These are phyloP conservation scores for Penicillium verrucosum DNA, from an alignment of 2,329 filamentous ascomycete genomes.

Conservation along the genomic window DNA sequence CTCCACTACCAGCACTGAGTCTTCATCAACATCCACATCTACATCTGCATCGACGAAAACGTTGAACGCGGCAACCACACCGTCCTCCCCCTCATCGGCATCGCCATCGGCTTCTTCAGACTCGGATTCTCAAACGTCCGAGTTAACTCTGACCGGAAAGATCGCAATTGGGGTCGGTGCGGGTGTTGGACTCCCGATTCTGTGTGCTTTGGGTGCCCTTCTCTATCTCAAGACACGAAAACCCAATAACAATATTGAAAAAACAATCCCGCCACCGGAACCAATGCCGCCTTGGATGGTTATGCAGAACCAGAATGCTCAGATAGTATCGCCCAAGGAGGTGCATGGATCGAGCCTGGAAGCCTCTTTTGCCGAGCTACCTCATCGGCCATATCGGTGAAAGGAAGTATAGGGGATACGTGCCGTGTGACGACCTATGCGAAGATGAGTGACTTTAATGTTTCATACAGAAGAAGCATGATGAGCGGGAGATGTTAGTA, in stretches of 20 bases:
- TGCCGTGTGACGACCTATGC: not conserved
- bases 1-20: not conserved
- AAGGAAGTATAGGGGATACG: not conserved
- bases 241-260: not conserved
- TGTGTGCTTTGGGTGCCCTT: not conserved
- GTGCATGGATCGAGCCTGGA: not conserved
- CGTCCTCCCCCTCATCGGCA: not conserved
- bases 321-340: not conserved
- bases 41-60: not conserved
- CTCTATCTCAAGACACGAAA: not conserved
- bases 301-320: not conserved
- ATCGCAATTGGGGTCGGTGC: not conserved
- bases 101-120: not conserved
- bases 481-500: not conserved
- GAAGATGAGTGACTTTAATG: not conserved
- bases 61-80: not conserved
- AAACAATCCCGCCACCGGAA: not conserved
- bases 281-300: not conserved
- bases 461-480: not conserved
- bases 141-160: not conserved
- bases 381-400: not conserved
- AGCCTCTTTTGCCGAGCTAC: not conserved
- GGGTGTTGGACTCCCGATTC: not conserved
- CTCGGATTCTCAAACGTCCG: not conserved
- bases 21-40: not conserved